A percentile compares a stretch with the other conserved stretches of the same genome.
These are phyloP conservation scores for Populus deltoides DNA, from an alignment of 345 rosid species.

Conservation along the genomic window DNA sequence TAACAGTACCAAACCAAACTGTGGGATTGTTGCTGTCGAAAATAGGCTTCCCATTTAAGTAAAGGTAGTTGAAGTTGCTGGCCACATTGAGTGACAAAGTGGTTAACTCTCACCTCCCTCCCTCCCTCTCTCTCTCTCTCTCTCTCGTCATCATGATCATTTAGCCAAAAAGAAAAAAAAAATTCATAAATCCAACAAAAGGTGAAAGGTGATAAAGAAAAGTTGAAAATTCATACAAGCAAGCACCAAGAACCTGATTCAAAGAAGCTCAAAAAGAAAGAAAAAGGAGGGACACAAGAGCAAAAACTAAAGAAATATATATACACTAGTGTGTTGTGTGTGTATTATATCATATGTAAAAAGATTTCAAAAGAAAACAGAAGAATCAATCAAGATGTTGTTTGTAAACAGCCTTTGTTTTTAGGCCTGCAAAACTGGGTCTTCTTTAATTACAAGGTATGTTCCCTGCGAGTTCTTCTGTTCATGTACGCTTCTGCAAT, in stretches of 20 bases:
- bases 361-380: neutral
- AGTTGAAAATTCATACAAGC: slow-evolving; percentile 16
- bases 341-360: neutral
- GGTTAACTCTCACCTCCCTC: slow-evolving; percentile 36
- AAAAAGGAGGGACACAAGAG: neutral
- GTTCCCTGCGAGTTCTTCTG: neutral
- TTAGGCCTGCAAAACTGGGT: slow-evolving; percentile 26
- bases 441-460: slow-evolving; percentile 11
- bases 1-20: slow-evolving; percentile 21
- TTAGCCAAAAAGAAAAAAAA: neutral
- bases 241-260: slow-evolving; percentile 20
- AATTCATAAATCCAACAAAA: slow-evolving; percentile 36
- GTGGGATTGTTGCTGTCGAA: slow-evolving; percentile 30
- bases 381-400: slow-evolving; percentile 13
- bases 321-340: neutral
- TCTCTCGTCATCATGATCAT: slow-evolving; percentile 27
- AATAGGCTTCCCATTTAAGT: slow-evolving; percentile 54
- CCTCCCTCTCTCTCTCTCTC: slow-evolving; percentile 25
- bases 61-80: slow-evolving; percentile 46
- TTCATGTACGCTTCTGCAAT: neutral
- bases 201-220: slow-evolving; percentile 18
- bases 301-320: neutral
- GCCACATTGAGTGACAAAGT: slow-evolving; percentile 53
- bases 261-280: slow-evolving; percentile 7
- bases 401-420: neutral